Base-by-base conservation (phyloP, 2,329 filamentous ascomycete species). In the Curvularia eragrostidis region DNA sequence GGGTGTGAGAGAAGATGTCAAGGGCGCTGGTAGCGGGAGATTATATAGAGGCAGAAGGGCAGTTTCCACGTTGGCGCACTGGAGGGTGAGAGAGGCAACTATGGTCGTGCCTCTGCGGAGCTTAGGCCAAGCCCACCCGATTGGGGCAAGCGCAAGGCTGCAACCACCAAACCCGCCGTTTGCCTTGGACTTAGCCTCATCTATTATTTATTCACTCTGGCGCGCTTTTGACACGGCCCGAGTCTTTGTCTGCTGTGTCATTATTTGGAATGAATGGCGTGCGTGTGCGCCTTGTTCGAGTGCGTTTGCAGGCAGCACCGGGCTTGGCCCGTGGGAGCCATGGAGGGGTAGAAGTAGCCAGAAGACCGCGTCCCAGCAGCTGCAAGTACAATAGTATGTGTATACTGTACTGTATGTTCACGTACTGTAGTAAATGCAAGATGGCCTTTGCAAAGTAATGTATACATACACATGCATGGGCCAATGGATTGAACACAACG, bases 131-230 rank as follows among this genome's bases (percentile, higher is more conserved):
- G 50, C 47, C 24, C 32, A 32, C 10, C 48, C 44, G 64, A 49
- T 23, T 5, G 21, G 54, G 62, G 5, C 52, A 63, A 59, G 65
- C 60, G 59, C 63, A 66, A 72, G 69, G 69, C 69, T 69, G 56
- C 68, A 61, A 54, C 54, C 50, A 34, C 32, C 50, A 56, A 46
- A 54, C 41, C 19, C 18, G 28, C 8, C 23, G 43, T 56, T 53
- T 53, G 50, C 49, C 53, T 55, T 34, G 28, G 36, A 19, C n/a
- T 23, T 42, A 23, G n/a, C 24, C 34, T 24, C 5, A 15, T 8
- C 8, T 9, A 6, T 23, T 26, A 7, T 26, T 26, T 3, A 7
- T 26, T 26, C n/a, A n/a, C n/a, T n/a, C n/a, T 26, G 3, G 26
- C 53, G 28, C 43, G 36, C 38, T 30, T 36, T 42, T 19, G 34